phyloP scores from a whole-genome alignment of 2,329 filamentous ascomycete genomes.

The Metarhizium rileyi region DNA sequence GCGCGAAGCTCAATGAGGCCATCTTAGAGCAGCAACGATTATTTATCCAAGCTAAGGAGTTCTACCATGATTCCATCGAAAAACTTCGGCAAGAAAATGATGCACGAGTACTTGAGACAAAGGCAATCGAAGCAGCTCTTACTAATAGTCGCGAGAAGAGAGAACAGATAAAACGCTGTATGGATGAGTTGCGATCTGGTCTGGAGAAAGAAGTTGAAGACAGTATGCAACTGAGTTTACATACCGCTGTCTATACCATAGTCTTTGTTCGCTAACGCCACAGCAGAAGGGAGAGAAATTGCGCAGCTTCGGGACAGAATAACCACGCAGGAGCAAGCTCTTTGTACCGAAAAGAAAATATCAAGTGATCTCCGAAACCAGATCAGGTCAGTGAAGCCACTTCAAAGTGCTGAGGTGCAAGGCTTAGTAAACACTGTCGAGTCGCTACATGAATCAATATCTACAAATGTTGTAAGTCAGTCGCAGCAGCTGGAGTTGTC shows the following conservation, averaged over 20 bases:
- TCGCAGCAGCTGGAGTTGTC: constrained; percentile 1
- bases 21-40: constrained; percentile 37
- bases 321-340: constrained; percentile 11
- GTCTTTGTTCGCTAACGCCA: neutral
- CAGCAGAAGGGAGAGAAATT: constrained; percentile 17
- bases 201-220: constrained; percentile 12
- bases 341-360: constrained; percentile 1
- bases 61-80: constrained; percentile 23
- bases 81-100: constrained; percentile 24
- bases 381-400: neutral
- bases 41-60: constrained; percentile 23
- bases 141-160: constrained; percentile 20
- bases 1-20: constrained; percentile 33
- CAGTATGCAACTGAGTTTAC: constrained; percentile 12
- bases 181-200: constrained; percentile 18
- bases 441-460: neutral
- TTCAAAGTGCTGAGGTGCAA: neutral
- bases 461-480: neutral
- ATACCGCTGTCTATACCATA: neutral
- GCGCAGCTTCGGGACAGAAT: constrained; percentile 13
- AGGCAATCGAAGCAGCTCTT: constrained; percentile 18
- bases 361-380: neutral
- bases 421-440: neutral
- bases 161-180: constrained; percentile 20
- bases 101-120: constrained; percentile 12